These are phyloP conservation scores for Termitomyces sp. DNA, from an alignment of 768 basidiomycete species.

Conservation along the genomic window DNA sequence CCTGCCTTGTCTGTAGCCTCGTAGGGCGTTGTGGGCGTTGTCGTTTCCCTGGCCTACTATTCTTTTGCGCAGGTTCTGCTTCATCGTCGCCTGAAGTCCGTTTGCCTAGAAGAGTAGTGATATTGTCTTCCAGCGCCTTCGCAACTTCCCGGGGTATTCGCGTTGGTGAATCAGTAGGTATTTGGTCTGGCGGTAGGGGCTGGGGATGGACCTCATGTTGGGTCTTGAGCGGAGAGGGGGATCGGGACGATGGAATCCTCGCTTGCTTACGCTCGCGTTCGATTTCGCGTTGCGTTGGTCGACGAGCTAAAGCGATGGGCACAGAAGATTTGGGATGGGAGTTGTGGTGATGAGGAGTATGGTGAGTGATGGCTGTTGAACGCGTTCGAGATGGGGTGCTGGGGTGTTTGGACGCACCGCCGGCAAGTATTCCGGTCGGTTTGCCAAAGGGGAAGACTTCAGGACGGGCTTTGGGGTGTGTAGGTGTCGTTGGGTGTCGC, in stretches of 20 bases:
- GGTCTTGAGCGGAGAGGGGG: constrained; percentile 53
- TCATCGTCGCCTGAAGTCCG: constrained; percentile 42
- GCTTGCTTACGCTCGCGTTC: constrained; percentile 21
- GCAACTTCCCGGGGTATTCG: constrained; percentile 46
- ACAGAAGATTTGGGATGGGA: constrained; percentile 8
- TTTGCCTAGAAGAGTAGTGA: constrained; percentile 69
- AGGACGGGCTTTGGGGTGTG: constrained; percentile 1
- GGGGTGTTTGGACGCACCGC: not conserved
- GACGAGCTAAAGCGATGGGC: constrained; percentile 9
- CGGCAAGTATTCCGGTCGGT: constrained; percentile 10
- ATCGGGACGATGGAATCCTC: constrained; percentile 58
- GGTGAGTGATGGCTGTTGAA: constrained; percentile 7
- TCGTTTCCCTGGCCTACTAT: constrained; percentile 30
- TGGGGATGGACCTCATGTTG: constrained; percentile 14
- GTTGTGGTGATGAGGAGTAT: constrained; percentile 13
- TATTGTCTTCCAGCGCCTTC: constrained; percentile 65
- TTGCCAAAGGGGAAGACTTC: constrained; percentile 10
- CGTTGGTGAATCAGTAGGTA: constrained; percentile 34
- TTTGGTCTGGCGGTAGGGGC: constrained; percentile 11
- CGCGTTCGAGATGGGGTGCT: constrained; percentile 14
- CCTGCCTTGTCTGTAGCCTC: constrained; percentile 36
- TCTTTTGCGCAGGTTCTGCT: constrained; percentile 11
- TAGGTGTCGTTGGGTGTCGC: constrained; percentile 9
- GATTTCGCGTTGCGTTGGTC: constrained; percentile 18
- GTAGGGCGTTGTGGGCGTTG: constrained; percentile 31